A percentile compares a stretch with the other conserved stretches of the same genome.
Conservation (phyloP, 2,329 filamentous ascomycete species). For the Aspergillus neoniger region DNA sequence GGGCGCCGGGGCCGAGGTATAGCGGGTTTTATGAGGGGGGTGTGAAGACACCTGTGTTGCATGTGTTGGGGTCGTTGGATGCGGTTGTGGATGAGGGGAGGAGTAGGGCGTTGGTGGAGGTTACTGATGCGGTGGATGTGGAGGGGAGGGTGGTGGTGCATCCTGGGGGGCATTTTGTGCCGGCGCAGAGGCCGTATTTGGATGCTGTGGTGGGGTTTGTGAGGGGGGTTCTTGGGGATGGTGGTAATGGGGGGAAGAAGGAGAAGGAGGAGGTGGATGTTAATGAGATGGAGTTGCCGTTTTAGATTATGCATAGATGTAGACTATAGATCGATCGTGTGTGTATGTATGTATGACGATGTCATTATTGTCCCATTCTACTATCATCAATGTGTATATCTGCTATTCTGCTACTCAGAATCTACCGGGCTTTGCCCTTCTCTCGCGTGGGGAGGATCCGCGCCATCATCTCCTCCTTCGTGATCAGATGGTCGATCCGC, state of each 20-base stretch:
- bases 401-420: neutral
- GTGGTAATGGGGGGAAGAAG: conserved; percentile 35
- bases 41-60: conserved; percentile 75
- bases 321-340: neutral
- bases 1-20: conserved; percentile 63
- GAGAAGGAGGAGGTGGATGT: conserved; percentile 56
- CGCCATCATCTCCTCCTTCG: conserved; percentile 99
- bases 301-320: conserved; percentile 37
- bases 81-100: conserved; percentile 81
- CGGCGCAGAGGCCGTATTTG: conserved; percentile 77
- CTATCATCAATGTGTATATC: conserved; percentile 25
- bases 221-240: conserved; percentile 51
- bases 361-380: conserved; percentile 30
- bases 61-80: conserved; percentile 81
- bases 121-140: conserved; percentile 58
- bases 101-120: conserved; percentile 67
- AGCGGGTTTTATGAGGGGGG: conserved; percentile 71
- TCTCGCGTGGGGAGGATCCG: conserved; percentile 71
- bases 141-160: conserved; percentile 65
- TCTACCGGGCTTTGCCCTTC: conserved; percentile 41
- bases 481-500: conserved; percentile 95
- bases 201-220: conserved; percentile 76
- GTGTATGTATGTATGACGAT: neutral
- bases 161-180: conserved; percentile 89
- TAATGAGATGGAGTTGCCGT: conserved; percentile 70